Evolutionary conservation across 2,329 filamentous ascomycete species (phyloP).

Genomic region (Phaeosphaeria sp.): DNA sequence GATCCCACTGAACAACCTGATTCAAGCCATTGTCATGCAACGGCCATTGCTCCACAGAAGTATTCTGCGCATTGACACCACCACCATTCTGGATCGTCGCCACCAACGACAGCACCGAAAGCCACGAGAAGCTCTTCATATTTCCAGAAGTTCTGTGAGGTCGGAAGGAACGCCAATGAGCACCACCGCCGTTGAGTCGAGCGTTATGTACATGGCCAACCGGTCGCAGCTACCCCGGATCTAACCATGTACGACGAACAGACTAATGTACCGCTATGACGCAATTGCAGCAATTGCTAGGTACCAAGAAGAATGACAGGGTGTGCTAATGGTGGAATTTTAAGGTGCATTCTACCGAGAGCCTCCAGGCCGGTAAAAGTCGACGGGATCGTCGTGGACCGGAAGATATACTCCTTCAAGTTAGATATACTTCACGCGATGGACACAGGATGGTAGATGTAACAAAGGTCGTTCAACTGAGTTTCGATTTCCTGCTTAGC

Average conservation of each 20-base stretch:
- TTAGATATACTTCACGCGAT: slow-evolving; percentile 1
- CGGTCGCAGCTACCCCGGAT: slow-evolving; percentile 5
- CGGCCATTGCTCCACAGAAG: slow-evolving; percentile 50
- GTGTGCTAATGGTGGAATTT: slow-evolving; percentile 23
- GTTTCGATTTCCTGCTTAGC: neutral
- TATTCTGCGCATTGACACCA: slow-evolving; percentile 32
- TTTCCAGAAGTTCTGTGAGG: slow-evolving; percentile 14
- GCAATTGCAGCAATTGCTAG: slow-evolving; percentile 11
- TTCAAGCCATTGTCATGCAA: slow-evolving; percentile 57
- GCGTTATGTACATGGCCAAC: slow-evolving; percentile 17
- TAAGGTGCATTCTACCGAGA: slow-evolving; percentile 2
- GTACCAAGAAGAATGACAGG: slow-evolving; percentile 8
- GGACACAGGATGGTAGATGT: neutral
- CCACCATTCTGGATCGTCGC: slow-evolving; percentile 11
- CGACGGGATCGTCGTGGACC: neutral
- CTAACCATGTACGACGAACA: slow-evolving; percentile 6
- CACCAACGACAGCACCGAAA: slow-evolving; percentile 29
- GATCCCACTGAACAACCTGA: slow-evolving; percentile 60
- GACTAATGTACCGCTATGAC: slow-evolving; percentile 18
- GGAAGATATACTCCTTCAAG: slow-evolving; percentile 6
- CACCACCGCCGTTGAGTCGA: slow-evolving; percentile 14
- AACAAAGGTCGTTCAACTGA: neutral
- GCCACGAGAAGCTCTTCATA: slow-evolving; percentile 33
- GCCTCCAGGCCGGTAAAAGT: slow-evolving; percentile 6
- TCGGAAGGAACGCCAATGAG: slow-evolving; percentile 22